Percentiles rank a stretch among this genome's conserved stretches.
Evolutionary conservation across 495 filamentous ascomycete species (phyloP).

Genomic region (Rostrohypoxylon terebratum): DNA sequence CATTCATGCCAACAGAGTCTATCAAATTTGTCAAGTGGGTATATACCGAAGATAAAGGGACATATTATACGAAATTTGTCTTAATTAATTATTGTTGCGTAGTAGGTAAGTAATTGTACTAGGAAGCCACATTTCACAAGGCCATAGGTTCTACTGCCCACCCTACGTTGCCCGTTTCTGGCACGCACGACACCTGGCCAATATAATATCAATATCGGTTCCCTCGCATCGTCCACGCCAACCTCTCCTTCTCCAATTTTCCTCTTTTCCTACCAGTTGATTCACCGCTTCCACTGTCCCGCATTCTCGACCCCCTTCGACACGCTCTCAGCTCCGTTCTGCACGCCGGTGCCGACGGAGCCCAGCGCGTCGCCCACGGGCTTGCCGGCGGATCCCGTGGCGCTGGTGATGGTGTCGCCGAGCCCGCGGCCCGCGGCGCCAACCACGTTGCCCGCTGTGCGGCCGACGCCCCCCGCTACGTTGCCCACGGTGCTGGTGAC

Average conservation of each 20-base stretch:
- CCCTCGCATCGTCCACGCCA: not conserved
- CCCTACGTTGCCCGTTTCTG: no score
- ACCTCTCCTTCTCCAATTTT: not conserved
- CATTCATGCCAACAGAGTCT: not conserved
- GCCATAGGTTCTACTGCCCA: no score
- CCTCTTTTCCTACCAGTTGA: not conserved
- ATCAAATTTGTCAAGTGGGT: not conserved
- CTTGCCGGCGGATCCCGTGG: conserved; percentile 71
- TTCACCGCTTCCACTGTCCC: conserved; percentile 69
- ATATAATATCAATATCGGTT: not conserved
- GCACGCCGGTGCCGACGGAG: conserved; percentile 68
- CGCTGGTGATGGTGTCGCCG: conserved; percentile 70
- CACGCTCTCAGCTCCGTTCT: conserved; percentile 67
- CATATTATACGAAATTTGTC: not conserved
- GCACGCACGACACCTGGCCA: no score
- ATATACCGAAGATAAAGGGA: no score
- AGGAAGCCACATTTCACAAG: no score
- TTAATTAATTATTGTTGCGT: not conserved
- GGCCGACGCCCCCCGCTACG: conserved; percentile 65
- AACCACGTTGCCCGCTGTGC: conserved; percentile 75
- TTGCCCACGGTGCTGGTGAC: conserved; percentile 69
- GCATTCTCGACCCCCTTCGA: conserved; percentile 75
- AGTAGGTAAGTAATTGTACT: not conserved
- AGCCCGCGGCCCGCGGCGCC: conserved; percentile 74
- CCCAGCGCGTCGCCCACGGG: conserved; percentile 75